Conservation (phyloP, 2,329 filamentous ascomycete species). For the Grosmannia clavigera region DNA sequence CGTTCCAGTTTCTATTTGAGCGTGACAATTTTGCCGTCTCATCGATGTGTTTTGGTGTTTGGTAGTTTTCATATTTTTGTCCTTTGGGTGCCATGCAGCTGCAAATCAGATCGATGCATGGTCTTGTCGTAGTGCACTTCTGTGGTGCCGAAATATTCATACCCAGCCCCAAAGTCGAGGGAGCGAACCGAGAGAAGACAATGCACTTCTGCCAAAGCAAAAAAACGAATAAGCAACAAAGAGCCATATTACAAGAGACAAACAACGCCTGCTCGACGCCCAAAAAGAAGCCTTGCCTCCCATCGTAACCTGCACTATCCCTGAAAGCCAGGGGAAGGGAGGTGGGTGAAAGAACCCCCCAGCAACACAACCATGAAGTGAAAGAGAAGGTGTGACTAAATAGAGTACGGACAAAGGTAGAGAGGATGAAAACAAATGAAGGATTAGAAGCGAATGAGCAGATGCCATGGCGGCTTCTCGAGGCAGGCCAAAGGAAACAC, state of each 20-base stretch:
- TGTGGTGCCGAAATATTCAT: no score
- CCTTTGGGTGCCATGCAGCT: no score
- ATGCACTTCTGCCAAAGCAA: background rate
- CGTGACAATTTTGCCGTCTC: no score
- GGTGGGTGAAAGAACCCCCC: background rate
- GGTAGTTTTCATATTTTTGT: no score
- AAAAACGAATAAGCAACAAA: background rate
- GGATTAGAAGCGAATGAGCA: background rate
- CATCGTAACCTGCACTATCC: background rate
- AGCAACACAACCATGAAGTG: slow-evolving; percentile 1
- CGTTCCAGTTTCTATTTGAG: no score
- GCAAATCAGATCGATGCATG: no score
- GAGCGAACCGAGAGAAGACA: background rate
- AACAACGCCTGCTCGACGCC: slow-evolving; percentile 1
- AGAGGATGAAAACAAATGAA: background rate
- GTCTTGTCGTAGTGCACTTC: no score
- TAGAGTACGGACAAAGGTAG: background rate
- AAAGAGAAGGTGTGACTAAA: slow-evolving; percentile 2
- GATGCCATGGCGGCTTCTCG: no score
- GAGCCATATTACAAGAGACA: background rate
- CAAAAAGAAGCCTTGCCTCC: background rate
- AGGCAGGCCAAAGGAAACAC: background rate
- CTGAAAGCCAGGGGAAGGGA: background rate
- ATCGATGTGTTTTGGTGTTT: no score
- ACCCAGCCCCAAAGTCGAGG: background rate